Conservation (phyloP, 108 stramenopile genomes). For the Cyclotella baltica region DNA sequence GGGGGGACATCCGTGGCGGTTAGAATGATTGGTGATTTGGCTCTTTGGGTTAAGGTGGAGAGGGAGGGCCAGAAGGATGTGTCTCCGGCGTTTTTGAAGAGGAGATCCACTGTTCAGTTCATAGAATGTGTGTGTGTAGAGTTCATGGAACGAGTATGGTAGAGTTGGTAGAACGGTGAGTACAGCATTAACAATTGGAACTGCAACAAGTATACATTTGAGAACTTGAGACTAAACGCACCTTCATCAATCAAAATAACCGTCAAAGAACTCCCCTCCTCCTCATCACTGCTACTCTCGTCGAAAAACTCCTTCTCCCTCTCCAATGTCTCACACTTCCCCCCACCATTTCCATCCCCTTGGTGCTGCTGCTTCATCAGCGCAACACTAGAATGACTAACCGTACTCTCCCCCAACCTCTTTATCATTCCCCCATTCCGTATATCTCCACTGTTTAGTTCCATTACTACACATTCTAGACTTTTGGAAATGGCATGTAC, state of each 20-base stretch:
- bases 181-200: neutral
- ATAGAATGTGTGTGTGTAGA: neutral
- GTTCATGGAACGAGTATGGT: neutral
- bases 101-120: conserved; percentile 77
- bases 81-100: conserved; percentile 75
- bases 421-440: conserved; percentile 67
- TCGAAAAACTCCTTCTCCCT: neutral
- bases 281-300: conserved; percentile 53
- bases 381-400: conserved; percentile 72
- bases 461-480: conserved; percentile 68
- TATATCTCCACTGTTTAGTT: conserved; percentile 74
- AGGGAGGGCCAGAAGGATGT: conserved; percentile 85
- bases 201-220: too few relatives aligned
- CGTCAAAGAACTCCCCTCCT: conserved; percentile 50
- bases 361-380: conserved; percentile 40
- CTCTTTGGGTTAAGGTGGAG: conserved; percentile 58
- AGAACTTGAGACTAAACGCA: too few relatives aligned
- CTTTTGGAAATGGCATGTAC: conserved; percentile 75
- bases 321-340: neutral
- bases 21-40: conserved; percentile 84
- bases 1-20: conserved; percentile 63
- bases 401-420: conserved; percentile 80
- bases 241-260: conserved; percentile 87
- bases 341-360: too few relatives aligned
- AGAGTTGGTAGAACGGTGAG: neutral